phyloP scores from a whole-genome alignment of 2,329 filamentous ascomycete species.

The Ploettnerulaceae sp. region DNA sequence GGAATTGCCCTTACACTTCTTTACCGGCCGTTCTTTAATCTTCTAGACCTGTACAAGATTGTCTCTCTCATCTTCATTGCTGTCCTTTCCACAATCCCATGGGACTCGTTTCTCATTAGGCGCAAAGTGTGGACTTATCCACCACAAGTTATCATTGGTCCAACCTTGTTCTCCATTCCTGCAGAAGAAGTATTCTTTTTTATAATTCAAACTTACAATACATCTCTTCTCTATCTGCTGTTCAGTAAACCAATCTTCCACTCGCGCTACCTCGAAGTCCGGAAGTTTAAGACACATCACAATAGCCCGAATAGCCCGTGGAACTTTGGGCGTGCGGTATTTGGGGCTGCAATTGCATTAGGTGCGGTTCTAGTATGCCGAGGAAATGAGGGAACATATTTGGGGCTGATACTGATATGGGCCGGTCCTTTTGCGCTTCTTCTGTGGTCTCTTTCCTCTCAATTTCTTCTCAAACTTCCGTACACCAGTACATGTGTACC shows the following conservation, averaged over 20 bases:
- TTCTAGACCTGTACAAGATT: constrained; percentile 58
- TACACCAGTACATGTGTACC: constrained; percentile 52
- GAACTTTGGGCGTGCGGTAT: constrained; percentile 45
- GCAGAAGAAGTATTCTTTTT: constrained; percentile 74
- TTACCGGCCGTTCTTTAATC: constrained; percentile 56
- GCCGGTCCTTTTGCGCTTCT: constrained; percentile 60
- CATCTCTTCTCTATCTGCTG: constrained; percentile 62
- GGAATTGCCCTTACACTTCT: constrained; percentile 54
- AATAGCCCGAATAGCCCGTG: constrained; percentile 30
- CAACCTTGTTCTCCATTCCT: constrained; percentile 59
- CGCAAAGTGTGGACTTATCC: constrained; percentile 69
- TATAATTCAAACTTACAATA: constrained; percentile 70
- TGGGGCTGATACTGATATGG: constrained; percentile 67
- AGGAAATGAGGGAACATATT: constrained; percentile 53
- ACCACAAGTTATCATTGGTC: constrained; percentile 56
- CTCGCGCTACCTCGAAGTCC: constrained; percentile 42
- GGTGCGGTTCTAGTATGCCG: constrained; percentile 43
- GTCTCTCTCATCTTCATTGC: constrained; percentile 57
- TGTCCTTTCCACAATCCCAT: constrained; percentile 64
- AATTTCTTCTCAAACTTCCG: constrained; percentile 59
- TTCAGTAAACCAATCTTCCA: constrained; percentile 60
- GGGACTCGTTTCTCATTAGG: constrained; percentile 71
- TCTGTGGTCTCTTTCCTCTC: constrained; percentile 58
- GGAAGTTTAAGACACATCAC: constrained; percentile 21
- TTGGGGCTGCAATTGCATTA: constrained; percentile 41